Evolutionary conservation across 306 rosid species (phyloP), one percentile per base, ranked within the genome.

Genomic region (Cicer yamashitae): DNA sequence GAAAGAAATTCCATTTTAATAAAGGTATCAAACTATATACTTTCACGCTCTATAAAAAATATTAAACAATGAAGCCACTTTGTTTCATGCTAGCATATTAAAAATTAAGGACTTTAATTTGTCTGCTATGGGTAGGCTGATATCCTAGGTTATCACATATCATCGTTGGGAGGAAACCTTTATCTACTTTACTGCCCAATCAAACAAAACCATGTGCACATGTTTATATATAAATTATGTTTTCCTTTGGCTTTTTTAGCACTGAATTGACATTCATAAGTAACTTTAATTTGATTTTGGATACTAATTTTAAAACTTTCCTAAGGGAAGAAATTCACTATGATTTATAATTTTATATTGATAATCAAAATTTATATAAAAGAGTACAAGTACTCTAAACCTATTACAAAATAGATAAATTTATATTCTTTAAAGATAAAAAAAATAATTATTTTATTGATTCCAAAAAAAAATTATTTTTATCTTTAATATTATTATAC

Each of bases 181-280:
- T 63, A 40, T 40, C 69, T 40, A 63, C 69, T 40, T 63, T 63
- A 63, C 69, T 63, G 69, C 69, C 68, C 48, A 63, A 63, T 63
- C 69, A 63, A 63, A 63, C 50, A 40, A 63, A 17, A 14, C 69
- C 69, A 65, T 65, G 70, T 65, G 52, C 41, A 10, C 70, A 10
- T 41, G 30, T 65, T 65, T 43, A 65, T 41, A 41, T 43, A 65
- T 41, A 41, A 15, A 64, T 18, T 64, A 8, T n/a, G 51, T 41
- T 8, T 3, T 40, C 1, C 69, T 63, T 40, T 40, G 9, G 37
- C 37, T 63, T 62, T 61, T 25, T 50, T 22, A 22, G 22, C 17
- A 7, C 18, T 50, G 10, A 46, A 5, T 44, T 50, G 30, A 22
- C 30, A 22, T 22, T 22, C 30, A 22, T 22, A 22, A 22, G 30